phyloP scores from a whole-genome alignment of 805 yeast genomes.

The Kuraishia cidri region DNA sequence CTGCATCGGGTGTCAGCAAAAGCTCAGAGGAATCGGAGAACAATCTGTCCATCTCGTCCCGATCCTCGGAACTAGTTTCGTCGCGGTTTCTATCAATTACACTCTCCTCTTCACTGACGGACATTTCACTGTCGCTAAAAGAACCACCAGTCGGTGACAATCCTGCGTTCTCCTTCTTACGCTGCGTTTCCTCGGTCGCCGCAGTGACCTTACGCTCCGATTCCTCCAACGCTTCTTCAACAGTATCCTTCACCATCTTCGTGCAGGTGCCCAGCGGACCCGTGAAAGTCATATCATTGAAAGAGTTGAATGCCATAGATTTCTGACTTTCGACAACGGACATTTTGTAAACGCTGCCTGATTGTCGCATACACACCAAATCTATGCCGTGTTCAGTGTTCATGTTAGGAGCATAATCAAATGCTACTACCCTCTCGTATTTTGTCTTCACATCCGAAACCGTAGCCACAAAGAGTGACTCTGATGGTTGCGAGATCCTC shows the following conservation, averaged over 20 bases:
- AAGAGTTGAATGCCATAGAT: constrained; percentile 55
- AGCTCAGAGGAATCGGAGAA: too few species aligned
- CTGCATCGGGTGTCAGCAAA: too few species aligned
- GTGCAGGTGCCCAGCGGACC: constrained; percentile 50
- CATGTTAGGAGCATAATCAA: constrained; percentile 65
- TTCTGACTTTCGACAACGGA: constrained; percentile 60
- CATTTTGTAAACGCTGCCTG: constrained; percentile 82
- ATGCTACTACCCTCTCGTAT: constrained; percentile 75
- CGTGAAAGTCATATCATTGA: constrained; percentile 52
- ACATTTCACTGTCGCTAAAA: too few species aligned
- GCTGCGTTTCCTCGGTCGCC: too few species aligned
- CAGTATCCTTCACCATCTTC: constrained; percentile 25
- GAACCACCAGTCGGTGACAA: too few species aligned
- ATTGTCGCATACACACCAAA: constrained; percentile 81
- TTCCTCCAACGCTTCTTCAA: constrained; percentile 8
- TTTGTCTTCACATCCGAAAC: constrained; percentile 72
- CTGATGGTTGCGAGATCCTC: constrained; percentile 25
- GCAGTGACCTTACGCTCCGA: too few species aligned
- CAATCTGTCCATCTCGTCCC: too few species aligned
- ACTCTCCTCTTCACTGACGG: too few species aligned
- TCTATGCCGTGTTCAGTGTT: constrained; percentile 44
- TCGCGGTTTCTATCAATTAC: too few species aligned
- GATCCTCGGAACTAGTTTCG: too few species aligned
- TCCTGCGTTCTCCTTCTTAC: too few species aligned
- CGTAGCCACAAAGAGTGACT: constrained; percentile 62